Percentiles rank a stretch among this genome's conserved stretches.
Conservation (phyloP, 371 early-diverging fungal genomes). For the Mucor saturninus region DNA sequence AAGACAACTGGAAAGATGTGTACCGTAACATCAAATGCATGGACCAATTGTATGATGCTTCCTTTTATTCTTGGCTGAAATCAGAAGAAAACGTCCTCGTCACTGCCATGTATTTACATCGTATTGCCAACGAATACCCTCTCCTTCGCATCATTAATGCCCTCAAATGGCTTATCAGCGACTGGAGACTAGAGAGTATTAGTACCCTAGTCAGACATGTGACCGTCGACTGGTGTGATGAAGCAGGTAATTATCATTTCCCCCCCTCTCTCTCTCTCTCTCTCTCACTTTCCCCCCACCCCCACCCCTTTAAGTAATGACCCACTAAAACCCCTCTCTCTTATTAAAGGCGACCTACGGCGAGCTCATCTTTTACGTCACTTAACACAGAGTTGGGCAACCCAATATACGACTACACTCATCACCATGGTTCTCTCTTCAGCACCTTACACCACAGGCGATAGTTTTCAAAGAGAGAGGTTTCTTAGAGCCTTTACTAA, state of each 20-base stretch:
- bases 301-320: background rate
- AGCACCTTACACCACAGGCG: slow-evolving; percentile 41
- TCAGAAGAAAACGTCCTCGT: slow-evolving; percentile 76
- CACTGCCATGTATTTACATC: slow-evolving; percentile 69
- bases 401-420: slow-evolving; percentile 62
- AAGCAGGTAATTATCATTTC: slow-evolving; percentile 29
- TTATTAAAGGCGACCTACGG: slow-evolving; percentile 50
- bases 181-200: slow-evolving; percentile 71
- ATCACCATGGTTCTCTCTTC: slow-evolving; percentile 46
- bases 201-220: slow-evolving; percentile 67
- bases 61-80: slow-evolving; percentile 75
- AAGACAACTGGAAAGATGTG: slow-evolving; percentile 64
- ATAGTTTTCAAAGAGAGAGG: slow-evolving; percentile 54
- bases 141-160: slow-evolving; percentile 71
- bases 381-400: slow-evolving; percentile 64
- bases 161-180: slow-evolving; percentile 71
- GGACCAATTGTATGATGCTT: slow-evolving; percentile 75
- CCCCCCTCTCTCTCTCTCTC: background rate
- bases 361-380: slow-evolving; percentile 60
- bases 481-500: slow-evolving; percentile 71
- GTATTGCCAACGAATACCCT: slow-evolving; percentile 76
- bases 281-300: background rate
- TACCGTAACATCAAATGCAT: slow-evolving; percentile 68
- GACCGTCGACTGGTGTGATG: slow-evolving; percentile 68
- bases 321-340: background rate